Base-by-base conservation (phyloP, 2,329 filamentous ascomycete genomes). In the Sarocladium brachiariae region DNA sequence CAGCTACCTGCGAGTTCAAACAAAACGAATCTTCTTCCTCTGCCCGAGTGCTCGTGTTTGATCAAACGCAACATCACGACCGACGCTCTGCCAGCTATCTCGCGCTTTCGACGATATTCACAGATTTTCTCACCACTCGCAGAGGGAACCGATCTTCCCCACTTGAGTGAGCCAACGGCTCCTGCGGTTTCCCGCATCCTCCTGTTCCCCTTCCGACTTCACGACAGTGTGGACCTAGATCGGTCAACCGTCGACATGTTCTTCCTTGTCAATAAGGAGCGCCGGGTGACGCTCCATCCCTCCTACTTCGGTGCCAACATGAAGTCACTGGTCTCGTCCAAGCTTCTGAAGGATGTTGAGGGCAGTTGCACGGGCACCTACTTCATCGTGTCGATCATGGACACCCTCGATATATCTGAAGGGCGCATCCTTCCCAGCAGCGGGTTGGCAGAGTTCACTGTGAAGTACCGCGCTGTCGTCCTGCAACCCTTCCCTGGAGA, bases 401-500 rank as follows among this genome's bases (percentile, higher is more conserved):
- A 96, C 68, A 88, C 91, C 46, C 91, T 95, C 62, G 88, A 96
- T 59, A 92, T 97, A 62, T 95, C 89, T 14, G 90, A 96, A 63
- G 91, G 91, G 11, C 86, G 89, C 59, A 92, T 99, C 55, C 80
- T 96, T 51, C 92, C 93, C 2, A 89, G 92, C 8, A 95, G 87
- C 55, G 93, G 91, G 9, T 78, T 95, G 58, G 92, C 93, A 18
- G 89, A 96, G 69, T 99, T 96, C 65, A 95, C 88, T 1, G 90
- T 99, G 45, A 84, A 87, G 61, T 99, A 96, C 67, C 88, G 91
- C 54, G 93, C 93, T 50, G 92, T 99, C 53, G 89, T 99, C 52
- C 99, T 92, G 92, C 83, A 92, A 63, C 93, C 93, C 10, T 99
- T 97, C 76, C 92, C 93, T 70, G 92, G 93, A 63, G 93, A 99